Evolutionary conservation across 1,139 yeast species (phyloP).

Genomic region (Saccharomyces hybrid): DNA sequence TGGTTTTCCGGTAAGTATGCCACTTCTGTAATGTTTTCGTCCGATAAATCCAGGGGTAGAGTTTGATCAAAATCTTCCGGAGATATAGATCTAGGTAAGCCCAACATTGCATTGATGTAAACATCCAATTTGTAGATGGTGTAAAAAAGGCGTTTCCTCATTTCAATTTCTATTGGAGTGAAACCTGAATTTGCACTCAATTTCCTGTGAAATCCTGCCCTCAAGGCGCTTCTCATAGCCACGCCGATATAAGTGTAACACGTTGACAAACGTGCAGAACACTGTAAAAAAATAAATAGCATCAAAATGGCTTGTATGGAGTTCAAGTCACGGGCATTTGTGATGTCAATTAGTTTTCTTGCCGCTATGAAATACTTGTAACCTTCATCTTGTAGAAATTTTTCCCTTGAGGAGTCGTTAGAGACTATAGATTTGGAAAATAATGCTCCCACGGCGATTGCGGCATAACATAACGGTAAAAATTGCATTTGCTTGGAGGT

Average conservation of each 20-base stretch:
- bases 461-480: slow-evolving; percentile 64
- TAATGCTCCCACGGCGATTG: slow-evolving; percentile 70
- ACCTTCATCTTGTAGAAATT: slow-evolving; percentile 66
- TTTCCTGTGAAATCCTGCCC: slow-evolving; percentile 83
- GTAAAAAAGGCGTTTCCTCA: slow-evolving; percentile 78
- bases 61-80: slow-evolving; percentile 88
- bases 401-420: slow-evolving; percentile 46
- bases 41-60: slow-evolving; percentile 77
- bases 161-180: slow-evolving; percentile 79
- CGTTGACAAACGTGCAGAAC: slow-evolving; percentile 82
- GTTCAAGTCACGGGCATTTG: slow-evolving; percentile 55
- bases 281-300: slow-evolving; percentile 71
- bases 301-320: slow-evolving; percentile 67
- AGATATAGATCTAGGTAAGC: slow-evolving; percentile 64
- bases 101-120: slow-evolving; percentile 81
- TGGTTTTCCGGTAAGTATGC: slow-evolving; percentile 35
- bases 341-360: slow-evolving; percentile 67
- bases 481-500: slow-evolving; percentile 65
- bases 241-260: slow-evolving; percentile 89
- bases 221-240: slow-evolving; percentile 75
- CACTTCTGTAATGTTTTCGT: slow-evolving; percentile 69
- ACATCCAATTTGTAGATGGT: slow-evolving; percentile 89
- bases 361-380: slow-evolving; percentile 85
- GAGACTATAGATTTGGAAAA: slow-evolving; percentile 41
- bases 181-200: slow-evolving; percentile 40